Percentiles rank a stretch among this genome's conserved stretches.
Evolutionary conservation across 257 asterid species (phyloP).

Genomic region (Solanum chiquidenum): DNA sequence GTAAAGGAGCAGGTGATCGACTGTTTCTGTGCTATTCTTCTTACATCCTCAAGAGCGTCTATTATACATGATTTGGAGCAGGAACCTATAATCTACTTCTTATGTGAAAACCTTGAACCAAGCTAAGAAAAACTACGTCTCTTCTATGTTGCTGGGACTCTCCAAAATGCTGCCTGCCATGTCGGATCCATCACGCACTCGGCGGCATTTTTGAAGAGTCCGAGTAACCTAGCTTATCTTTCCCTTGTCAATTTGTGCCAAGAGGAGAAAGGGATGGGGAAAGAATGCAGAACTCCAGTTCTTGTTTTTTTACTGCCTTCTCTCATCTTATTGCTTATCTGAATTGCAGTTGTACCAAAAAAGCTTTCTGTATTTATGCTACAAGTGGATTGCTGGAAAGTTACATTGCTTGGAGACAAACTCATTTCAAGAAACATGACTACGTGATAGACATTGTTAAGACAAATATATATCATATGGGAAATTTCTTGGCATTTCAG

Average conservation of each 20-base stretch:
- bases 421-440: conserved; percentile 48
- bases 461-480: neutral
- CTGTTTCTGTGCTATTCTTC: neutral
- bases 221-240: neutral
- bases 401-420: conserved; percentile 63
- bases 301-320: neutral
- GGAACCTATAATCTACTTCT: neutral
- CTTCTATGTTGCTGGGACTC: neutral
- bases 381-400: conserved; percentile 82
- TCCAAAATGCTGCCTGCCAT: neutral
- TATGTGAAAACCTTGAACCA: neutral
- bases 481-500: neutral
- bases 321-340: neutral
- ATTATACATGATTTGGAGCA: neutral
- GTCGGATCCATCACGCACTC: neutral
- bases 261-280: neutral
- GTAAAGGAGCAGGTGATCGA: neutral
- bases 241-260: neutral
- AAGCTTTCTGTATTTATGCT: conserved; percentile 64
- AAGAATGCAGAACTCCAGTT: neutral
- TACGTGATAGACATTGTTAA: conserved; percentile 6
- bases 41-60: neutral
- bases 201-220: neutral
- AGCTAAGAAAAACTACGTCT: neutral
- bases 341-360: conserved; percentile 49